phyloP scores from a whole-genome alignment of 2,329 filamentous ascomycete species.

The Rhinocladiella mackenziei region DNA sequence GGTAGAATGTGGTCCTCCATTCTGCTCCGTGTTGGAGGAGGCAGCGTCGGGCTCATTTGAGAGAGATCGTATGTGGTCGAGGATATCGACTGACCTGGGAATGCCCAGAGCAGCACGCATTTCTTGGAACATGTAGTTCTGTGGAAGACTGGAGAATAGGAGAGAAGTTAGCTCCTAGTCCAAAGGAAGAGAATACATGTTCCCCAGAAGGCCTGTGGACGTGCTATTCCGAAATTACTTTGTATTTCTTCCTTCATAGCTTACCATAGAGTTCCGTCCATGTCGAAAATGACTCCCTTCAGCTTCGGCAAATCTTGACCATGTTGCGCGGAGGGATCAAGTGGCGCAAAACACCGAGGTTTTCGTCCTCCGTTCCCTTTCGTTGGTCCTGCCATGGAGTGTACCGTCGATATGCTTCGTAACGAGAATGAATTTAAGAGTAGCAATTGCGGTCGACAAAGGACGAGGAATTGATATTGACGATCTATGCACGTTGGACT shows the following conservation, averaged over 20 bases:
- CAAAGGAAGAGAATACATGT: conserved; percentile 2
- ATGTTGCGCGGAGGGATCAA: conserved; percentile 13
- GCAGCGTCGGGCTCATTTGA: conserved; percentile 47
- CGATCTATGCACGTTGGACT: no score
- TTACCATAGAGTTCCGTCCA: conserved; percentile 90
- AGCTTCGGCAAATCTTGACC: conserved; percentile 39
- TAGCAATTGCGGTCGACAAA: neutral
- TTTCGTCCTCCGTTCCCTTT: conserved; percentile 2
- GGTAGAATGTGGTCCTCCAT: conserved; percentile 11
- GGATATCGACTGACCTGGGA: conserved; percentile 70
- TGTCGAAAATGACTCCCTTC: conserved; percentile 74
- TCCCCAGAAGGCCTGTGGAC: neutral
- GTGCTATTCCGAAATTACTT: no score
- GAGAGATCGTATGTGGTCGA: conserved; percentile 78
- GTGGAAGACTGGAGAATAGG: conserved; percentile 73
- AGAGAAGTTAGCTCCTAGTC: no score
- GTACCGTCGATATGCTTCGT: neutral
- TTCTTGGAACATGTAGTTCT: conserved; percentile 90
- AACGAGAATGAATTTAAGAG: neutral
- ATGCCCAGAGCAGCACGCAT: conserved; percentile 78
- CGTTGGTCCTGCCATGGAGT: neutral
- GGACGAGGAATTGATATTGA: no score
- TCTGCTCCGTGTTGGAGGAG: conserved; percentile 46
- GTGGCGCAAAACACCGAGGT: conserved; percentile 24
- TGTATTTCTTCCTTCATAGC: no score